A percentile compares a stretch with the other conserved stretches of the same genome.
These are phyloP conservation scores for Phytopythium mirpurense DNA, from an alignment of 352 stramenopile genomes.

Conservation along the genomic window DNA sequence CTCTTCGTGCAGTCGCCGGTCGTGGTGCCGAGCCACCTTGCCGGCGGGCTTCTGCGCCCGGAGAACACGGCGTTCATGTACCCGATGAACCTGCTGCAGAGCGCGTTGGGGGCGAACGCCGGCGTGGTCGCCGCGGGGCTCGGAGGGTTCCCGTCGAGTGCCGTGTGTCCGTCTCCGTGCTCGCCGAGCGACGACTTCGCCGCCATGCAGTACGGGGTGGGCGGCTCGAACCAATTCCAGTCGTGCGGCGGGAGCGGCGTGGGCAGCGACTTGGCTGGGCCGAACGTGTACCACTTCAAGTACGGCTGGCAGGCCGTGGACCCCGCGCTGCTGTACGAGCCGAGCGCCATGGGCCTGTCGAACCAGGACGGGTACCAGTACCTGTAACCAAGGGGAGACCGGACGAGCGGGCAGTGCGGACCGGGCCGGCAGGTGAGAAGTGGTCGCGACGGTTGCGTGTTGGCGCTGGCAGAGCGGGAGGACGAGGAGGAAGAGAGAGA, in stretches of 20 bases:
- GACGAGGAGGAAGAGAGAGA: conserved; percentile 6
- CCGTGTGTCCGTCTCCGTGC: conserved; percentile 31
- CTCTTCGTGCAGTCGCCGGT: conserved; percentile 71
- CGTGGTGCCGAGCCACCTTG: conserved; percentile 54
- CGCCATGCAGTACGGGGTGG: conserved; percentile 31
- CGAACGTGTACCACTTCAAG: conserved; percentile 79
- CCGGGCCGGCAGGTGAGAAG: conserved; percentile 1
- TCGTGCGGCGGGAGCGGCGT: conserved; percentile 21
- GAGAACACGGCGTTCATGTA: conserved; percentile 47
- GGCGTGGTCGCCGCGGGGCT: conserved; percentile 14
- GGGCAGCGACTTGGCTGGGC: conserved; percentile 21
- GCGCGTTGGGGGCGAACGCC: conserved; percentile 17
- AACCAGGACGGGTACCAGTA: conserved; percentile 22
- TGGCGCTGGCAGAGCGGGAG: neutral
- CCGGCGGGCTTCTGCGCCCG: conserved; percentile 45
- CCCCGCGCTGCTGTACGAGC: conserved; percentile 22
- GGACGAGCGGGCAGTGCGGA: neutral
- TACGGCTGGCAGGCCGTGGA: conserved; percentile 76
- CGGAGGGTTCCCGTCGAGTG: conserved; percentile 32
- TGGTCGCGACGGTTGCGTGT: conserved; percentile 4
- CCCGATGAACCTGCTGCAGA: conserved; percentile 11
- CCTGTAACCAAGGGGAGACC: conserved; percentile 21
- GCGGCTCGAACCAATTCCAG: conserved; percentile 54
- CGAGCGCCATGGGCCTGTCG: conserved; percentile 11
- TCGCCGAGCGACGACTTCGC: conserved; percentile 64